phyloP scores from a whole-genome alignment of 2,329 filamentous ascomycete species.

The Clonostachys rhizophaga region DNA sequence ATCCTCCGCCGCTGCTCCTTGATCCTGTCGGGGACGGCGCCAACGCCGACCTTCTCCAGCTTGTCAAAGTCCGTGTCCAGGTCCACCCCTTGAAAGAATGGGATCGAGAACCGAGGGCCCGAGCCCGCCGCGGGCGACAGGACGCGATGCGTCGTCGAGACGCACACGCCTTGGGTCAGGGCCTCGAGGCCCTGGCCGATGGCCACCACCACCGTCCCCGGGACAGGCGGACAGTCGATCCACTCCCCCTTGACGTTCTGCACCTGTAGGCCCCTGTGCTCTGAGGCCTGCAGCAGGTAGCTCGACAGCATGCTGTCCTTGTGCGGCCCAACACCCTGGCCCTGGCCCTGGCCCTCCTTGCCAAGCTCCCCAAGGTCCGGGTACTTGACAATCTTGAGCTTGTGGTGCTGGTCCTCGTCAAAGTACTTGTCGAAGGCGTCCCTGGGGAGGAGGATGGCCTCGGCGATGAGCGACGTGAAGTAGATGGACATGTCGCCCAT shows the following conservation, averaged over 20 bases:
- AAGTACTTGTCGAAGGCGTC: slow-evolving; percentile 76
- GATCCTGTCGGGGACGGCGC: slow-evolving; percentile 55
- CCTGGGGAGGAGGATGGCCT: slow-evolving; percentile 69
- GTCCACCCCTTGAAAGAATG: slow-evolving; percentile 84
- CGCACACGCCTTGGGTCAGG: slow-evolving; percentile 76
- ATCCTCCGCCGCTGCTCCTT: slow-evolving; percentile 56
- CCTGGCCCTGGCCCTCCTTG: slow-evolving; percentile 30
- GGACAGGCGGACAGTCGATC: slow-evolving; percentile 76
- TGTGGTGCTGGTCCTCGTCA: slow-evolving; percentile 69
- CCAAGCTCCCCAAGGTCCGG: slow-evolving; percentile 64
- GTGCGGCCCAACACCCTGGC: slow-evolving; percentile 70
- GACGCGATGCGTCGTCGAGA: slow-evolving; percentile 78
- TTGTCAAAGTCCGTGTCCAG: slow-evolving; percentile 77
- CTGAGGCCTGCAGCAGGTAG: slow-evolving; percentile 75
- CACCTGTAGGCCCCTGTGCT: slow-evolving; percentile 75
- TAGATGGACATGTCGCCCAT: slow-evolving; percentile 70
- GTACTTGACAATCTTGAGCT: slow-evolving; percentile 86
- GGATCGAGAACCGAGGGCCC: slow-evolving; percentile 73
- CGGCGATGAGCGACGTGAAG: slow-evolving; percentile 78
- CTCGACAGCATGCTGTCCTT: slow-evolving; percentile 82
- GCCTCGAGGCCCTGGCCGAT: slow-evolving; percentile 87
- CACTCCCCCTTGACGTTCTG: slow-evolving; percentile 75
- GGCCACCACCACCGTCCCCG: slow-evolving; percentile 77
- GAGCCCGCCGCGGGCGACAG: slow-evolving; percentile 66
- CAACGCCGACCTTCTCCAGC: slow-evolving; percentile 58